Evolutionary conservation across 768 basidiomycete genomes (phyloP).

Genomic region (Pleurotus pulmonarius): DNA sequence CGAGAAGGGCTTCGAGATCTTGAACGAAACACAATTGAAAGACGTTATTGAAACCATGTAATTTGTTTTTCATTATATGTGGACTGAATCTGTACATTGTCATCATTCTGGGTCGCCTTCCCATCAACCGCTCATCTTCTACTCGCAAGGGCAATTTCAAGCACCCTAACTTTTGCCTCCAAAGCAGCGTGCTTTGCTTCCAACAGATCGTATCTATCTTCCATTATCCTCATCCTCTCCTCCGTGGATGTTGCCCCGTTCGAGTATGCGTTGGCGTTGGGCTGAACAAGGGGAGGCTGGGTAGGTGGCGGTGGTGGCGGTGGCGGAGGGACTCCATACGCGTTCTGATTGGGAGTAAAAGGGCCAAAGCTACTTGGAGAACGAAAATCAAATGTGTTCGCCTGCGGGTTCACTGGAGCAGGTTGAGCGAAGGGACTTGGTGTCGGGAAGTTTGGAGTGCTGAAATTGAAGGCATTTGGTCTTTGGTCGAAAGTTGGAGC

Average conservation of each 20-base stretch:
- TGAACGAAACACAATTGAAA: constrained; percentile 78
- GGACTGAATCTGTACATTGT: not conserved
- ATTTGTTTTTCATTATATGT: constrained; percentile 19
- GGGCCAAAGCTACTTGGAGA: too few species aligned
- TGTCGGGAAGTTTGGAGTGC: too few species aligned
- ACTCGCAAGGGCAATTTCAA: not conserved
- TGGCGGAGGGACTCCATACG: not conserved
- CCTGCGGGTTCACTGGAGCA: too few species aligned
- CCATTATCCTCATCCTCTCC: not conserved
- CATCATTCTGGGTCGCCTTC: not conserved
- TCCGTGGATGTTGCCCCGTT: not conserved
- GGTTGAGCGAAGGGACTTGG: too few species aligned
- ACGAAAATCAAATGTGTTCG: too few species aligned
- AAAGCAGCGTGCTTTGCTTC: constrained; percentile 3
- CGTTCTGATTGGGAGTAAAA: too few species aligned
- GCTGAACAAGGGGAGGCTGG: not conserved
- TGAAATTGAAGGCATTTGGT: too few species aligned
- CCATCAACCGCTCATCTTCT: not conserved
- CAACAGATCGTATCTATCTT: not conserved
- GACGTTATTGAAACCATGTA: constrained; percentile 83
- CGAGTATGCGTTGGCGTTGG: not conserved
- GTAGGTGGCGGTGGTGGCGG: not conserved
- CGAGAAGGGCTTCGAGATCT: constrained; percentile 82
- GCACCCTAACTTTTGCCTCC: constrained; percentile 5
- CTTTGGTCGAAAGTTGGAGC: not conserved